Evolutionary conservation across 2,329 filamentous ascomycete genomes (phyloP).

Genomic region (Talaromyces marneffei): DNA sequence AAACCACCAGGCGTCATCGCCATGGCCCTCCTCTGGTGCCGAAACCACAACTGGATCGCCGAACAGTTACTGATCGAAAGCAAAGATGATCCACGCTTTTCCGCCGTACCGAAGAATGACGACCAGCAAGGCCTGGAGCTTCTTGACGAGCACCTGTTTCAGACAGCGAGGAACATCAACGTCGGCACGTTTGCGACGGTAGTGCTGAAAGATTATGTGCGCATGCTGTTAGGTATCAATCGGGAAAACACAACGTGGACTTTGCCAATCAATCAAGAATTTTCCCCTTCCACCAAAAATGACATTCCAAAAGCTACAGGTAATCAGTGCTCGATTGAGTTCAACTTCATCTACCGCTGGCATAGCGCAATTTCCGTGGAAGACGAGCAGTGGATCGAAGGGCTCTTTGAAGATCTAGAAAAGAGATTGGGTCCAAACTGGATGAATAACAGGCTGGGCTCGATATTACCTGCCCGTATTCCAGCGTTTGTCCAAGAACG

Average conservation of each 20-base stretch:
- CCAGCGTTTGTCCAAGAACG: not conserved
- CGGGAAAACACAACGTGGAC: not conserved
- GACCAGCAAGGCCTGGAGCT: slow-evolving; percentile 34
- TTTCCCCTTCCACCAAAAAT: slow-evolving; percentile 24
- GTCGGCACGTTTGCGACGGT: slow-evolving; percentile 32
- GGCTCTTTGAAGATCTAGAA: slow-evolving; percentile 11
- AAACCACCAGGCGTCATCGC: slow-evolving; percentile 32
- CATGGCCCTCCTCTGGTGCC: slow-evolving; percentile 33
- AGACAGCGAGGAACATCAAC: slow-evolving; percentile 30
- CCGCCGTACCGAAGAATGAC: slow-evolving; percentile 17
- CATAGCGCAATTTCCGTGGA: slow-evolving; percentile 40
- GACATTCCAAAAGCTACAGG: slow-evolving; percentile 40
- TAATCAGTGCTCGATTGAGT: slow-evolving; percentile 49
- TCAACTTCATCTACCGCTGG: slow-evolving; percentile 51
- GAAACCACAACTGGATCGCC: slow-evolving; percentile 38
- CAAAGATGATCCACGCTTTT: slow-evolving; percentile 31
- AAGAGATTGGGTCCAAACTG: not conserved
- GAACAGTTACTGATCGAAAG: slow-evolving; percentile 39
- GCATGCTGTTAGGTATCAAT: slow-evolving; percentile 18
- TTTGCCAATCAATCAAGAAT: not conserved
- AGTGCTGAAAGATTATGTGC: slow-evolving; percentile 31
- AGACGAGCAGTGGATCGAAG: slow-evolving; percentile 44
- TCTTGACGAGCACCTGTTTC: slow-evolving; percentile 32
- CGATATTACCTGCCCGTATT: not conserved
- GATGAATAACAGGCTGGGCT: not conserved